phyloP scores from a whole-genome alignment of 768 basidiomycete genomes.

The Cystofilobasidium ferigula region DNA sequence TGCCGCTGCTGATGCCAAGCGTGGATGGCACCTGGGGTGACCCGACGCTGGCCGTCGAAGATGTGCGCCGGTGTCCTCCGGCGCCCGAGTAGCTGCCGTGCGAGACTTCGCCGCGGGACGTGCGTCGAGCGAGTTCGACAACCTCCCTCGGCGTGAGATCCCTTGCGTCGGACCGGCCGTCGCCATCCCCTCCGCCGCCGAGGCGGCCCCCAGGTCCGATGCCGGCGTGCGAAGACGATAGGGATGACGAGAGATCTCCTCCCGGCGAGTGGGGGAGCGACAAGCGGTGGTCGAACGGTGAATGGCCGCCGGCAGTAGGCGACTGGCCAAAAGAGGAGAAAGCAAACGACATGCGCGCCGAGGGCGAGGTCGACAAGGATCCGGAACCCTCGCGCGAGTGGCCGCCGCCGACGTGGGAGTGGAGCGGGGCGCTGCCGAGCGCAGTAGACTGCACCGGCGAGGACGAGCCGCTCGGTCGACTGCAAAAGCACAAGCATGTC shows the following conservation, averaged over 20 bases:
- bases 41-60: neutral
- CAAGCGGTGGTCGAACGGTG: neutral
- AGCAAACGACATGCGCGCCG: constrained; percentile 10
- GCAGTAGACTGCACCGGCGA: neutral
- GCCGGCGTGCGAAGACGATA: neutral
- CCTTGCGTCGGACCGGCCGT: neutral
- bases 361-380: neutral
- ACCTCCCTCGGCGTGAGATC: constrained; percentile 20
- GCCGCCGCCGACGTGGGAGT: neutral
- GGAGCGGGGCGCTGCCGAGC: neutral
- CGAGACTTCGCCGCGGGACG: constrained; percentile 7
- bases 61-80: neutral
- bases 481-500: neutral
- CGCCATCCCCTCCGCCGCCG: neutral
- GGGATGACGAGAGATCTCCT: neutral
- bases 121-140: constrained; percentile 22
- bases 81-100: neutral
- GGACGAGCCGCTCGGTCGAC: constrained; percentile 1
- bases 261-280: neutral
- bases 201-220: neutral
- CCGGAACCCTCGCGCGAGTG: constrained; percentile 2
- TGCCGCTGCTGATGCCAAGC: neutral
- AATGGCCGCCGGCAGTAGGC: neutral
- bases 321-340: constrained; percentile 10
- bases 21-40: neutral